Base-by-base conservation (phyloP, 805 yeast genomes). In the Candida cerambycidarum region DNA sequence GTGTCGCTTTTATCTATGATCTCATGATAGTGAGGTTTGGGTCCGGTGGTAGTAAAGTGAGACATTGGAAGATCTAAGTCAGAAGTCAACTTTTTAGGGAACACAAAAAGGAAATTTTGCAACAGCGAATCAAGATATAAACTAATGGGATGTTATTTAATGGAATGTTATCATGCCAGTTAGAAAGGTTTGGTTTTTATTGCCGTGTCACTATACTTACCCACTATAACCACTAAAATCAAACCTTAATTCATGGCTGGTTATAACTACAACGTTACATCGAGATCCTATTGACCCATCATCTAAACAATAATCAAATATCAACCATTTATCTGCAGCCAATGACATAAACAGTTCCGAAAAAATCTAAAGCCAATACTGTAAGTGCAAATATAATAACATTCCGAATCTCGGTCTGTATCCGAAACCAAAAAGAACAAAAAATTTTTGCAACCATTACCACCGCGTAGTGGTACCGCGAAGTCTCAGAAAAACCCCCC, bases 351-450 rank as follows among this genome's bases (percentile, higher is more conserved):
- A 9, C 5, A n/a, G n/a, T n/a, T n/a, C 29, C 12, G 11, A 18
- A 18, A 32, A 5, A 13, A 32, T 32, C 35, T 32, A 32, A 32
- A 32, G 18, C 35, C 35, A 32, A 32, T 32, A n/a, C 35, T 18
- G 8, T 5, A 18, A 17, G 25, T 32, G 35, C 15, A 32, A 32
- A 18, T 32, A 18, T 5, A 12, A n/a, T n/a, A 32, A 18, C n/a
- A 25, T 18, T 32, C 35, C 35, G 35, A 32, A 32, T 32, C 35
- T 32, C 35, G 35, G 35, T 32, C 35, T 18, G 35, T 10, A 3
- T 4, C 35, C 35, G 35, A 32, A 32, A 8, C n/a, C 33, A n/a
- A 11, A 15, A 15, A 21, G 23, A 21, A 5, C 5, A 30, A 21
- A 18, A 32, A 32, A 32, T 7, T 32, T 32, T 32, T 32, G 35